Evolutionary conservation across 2,329 filamentous ascomycete species (phyloP).

Genomic region (Paraphaeosphaeria minitans): DNA sequence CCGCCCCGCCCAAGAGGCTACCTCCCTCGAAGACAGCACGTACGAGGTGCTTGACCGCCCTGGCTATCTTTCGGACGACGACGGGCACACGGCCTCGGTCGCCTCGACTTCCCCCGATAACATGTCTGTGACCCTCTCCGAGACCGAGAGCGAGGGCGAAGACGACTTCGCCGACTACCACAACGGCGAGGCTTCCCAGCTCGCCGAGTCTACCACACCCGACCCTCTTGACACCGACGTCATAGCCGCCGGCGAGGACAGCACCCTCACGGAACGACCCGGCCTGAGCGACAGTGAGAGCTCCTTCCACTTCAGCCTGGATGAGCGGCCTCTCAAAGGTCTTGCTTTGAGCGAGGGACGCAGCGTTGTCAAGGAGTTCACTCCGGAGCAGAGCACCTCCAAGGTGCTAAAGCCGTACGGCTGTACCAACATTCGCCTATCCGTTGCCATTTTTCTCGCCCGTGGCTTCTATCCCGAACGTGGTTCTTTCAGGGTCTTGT

Average conservation of each 20-base stretch:
- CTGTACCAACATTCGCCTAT: conserved; percentile 33
- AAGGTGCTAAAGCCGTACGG: conserved; percentile 34
- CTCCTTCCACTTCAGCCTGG: conserved; percentile 27
- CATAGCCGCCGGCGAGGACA: conserved; percentile 30
- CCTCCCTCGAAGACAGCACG: conserved; percentile 44
- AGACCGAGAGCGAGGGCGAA: conserved; percentile 39
- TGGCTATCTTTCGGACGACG: conserved; percentile 43
- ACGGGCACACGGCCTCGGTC: conserved; percentile 45
- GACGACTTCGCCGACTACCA: conserved; percentile 25
- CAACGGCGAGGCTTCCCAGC: conserved; percentile 27
- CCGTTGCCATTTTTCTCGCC: conserved; percentile 36
- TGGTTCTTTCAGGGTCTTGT: conserved; percentile 40
- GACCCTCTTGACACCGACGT: conserved; percentile 25
- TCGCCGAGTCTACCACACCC: conserved; percentile 11
- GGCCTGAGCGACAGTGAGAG: conserved; percentile 30
- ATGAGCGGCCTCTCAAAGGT: conserved; percentile 28
- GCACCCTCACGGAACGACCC: conserved; percentile 37
- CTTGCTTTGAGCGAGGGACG: conserved; percentile 19
- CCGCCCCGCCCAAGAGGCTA: conserved; percentile 31
- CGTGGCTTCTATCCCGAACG: conserved; percentile 29
- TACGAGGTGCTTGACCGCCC: conserved; percentile 38
- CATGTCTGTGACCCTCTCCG: conserved; percentile 35
- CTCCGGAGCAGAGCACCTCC: conserved; percentile 7
- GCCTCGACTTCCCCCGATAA: conserved; percentile 45
- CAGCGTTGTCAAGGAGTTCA: conserved; percentile 30